Base-by-base conservation (phyloP, 1,284 basidiomycete species). In the Malassezia globosa region DNA sequence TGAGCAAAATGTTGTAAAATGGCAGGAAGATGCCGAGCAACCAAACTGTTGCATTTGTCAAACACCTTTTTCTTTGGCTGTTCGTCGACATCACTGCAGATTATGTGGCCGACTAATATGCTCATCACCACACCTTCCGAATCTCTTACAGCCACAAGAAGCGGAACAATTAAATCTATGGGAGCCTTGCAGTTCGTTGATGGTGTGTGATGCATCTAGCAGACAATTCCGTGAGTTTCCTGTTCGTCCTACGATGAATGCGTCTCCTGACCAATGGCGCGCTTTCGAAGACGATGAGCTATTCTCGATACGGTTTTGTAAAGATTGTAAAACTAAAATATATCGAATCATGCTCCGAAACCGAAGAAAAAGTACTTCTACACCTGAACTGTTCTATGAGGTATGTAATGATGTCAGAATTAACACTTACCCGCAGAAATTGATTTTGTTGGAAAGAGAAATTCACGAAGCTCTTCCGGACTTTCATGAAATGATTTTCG, bases 81-180 rank as follows among this genome's bases (percentile, higher is more conserved):
- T 88, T 54, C 81, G 92, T 14, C 94, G 94, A 73, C 92, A 97
- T 62, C 92, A 97, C 69, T 97, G 92, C 72, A 82, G 94, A 7
- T 76, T 96, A 5, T 97, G 92, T 61, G 92, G 92, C 0, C 78
- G 83, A 34, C 85, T 96, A 37, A 82, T 96, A 3, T 97, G 92
- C 66, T 85, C 90, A 1, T 77, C 94, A 2, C 88, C 89, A 1
- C 77, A 83, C 1, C 87, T 72, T 36, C n/a, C 63, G 6, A 25
- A 39, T 39, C 51, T 52, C n/a, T 53, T 53, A 38, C 54, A 58
- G 14, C n/a, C 16, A 24, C 24, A 25, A 42, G 46, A 14, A 31
- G 8, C 34, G 1, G 18, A 23, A 10, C 21, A 21, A 13, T 4
- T 35, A 14, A n/a, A 34, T 16, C 2, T 33, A 1, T 24, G 22